Evolutionary conservation across 106 monocot genomes (phyloP).

Genomic region (Allium sativum): DNA sequence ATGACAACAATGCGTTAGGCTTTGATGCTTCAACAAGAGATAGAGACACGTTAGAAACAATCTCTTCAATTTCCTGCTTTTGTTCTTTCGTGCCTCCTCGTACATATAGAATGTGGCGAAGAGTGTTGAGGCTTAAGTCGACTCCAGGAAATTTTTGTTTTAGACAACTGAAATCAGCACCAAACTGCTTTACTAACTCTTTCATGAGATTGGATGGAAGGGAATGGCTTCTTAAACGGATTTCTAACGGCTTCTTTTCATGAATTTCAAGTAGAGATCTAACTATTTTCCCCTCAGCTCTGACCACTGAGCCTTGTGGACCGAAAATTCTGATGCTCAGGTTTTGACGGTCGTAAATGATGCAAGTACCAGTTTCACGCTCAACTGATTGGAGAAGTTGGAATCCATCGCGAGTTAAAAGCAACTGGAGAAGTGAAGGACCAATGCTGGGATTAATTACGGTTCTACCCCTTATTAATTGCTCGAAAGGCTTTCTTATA

Average conservation of each 20-base stretch:
- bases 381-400: conserved; percentile 39
- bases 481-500: conserved; percentile 61
- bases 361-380: conserved; percentile 46
- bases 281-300: conserved; percentile 45
- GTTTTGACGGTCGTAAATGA: conserved; percentile 58
- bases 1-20: background rate
- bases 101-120: conserved; percentile 39
- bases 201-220: conserved; percentile 74
- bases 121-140: conserved; percentile 44
- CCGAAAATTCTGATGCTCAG: conserved; percentile 60
- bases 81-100: conserved; percentile 42
- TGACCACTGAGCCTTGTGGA: conserved; percentile 12
- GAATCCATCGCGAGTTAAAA: conserved; percentile 54
- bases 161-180: conserved; percentile 51
- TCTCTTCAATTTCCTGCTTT: conserved; percentile 52
- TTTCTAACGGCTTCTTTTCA: conserved; percentile 50
- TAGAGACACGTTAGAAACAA: conserved; percentile 30
- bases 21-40: conserved; percentile 15
- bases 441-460: conserved; percentile 46
- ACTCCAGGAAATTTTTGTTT: conserved; percentile 38
- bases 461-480: conserved; percentile 55
- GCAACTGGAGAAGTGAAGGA: conserved; percentile 20
- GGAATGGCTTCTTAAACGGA: conserved; percentile 40
- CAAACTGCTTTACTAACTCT: conserved; percentile 55
- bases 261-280: conserved; percentile 32